Evolutionary conservation across 2,329 filamentous ascomycete species (phyloP).

Genomic region (Ampelomyces quisqualis): DNA sequence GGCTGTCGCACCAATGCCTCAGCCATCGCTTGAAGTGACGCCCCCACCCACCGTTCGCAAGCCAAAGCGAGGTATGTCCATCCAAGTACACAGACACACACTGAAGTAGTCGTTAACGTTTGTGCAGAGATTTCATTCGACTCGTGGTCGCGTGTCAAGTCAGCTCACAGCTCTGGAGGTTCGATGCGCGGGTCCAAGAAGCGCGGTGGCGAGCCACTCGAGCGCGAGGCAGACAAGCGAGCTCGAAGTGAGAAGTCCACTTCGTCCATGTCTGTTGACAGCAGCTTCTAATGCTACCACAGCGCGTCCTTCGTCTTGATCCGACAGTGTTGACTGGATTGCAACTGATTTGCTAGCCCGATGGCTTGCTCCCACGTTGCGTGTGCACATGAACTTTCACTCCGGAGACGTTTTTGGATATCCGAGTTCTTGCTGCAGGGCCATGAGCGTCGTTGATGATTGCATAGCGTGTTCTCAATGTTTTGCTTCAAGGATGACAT

Average conservation of each 20-base stretch:
- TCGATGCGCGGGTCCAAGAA: conserved; percentile 43
- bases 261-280: conserved; percentile 29
- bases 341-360: not conserved
- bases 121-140: conserved; percentile 55
- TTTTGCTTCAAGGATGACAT: conserved; percentile 10
- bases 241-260: conserved; percentile 34
- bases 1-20: conserved; percentile 55
- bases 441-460: conserved; percentile 8
- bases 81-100: not conserved
- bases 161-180: conserved; percentile 36
- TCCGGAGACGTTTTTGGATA: not conserved
- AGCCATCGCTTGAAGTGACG: conserved; percentile 47
- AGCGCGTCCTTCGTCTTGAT: conserved; percentile 25
- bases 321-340: conserved; percentile 7
- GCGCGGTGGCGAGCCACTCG: conserved; percentile 35
- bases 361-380: conserved; percentile 1
- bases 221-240: conserved; percentile 34
- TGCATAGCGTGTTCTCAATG: conserved; percentile 17
- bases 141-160: conserved; percentile 67
- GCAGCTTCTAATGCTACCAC: conserved; percentile 26
- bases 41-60: conserved; percentile 63
- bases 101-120: conserved; percentile 5
- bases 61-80: conserved; percentile 57
- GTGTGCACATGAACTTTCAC: not conserved
- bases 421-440: conserved; percentile 2